Conservation (phyloP, 805 yeast genomes). For the Pichia pseudocactophila region DNA sequence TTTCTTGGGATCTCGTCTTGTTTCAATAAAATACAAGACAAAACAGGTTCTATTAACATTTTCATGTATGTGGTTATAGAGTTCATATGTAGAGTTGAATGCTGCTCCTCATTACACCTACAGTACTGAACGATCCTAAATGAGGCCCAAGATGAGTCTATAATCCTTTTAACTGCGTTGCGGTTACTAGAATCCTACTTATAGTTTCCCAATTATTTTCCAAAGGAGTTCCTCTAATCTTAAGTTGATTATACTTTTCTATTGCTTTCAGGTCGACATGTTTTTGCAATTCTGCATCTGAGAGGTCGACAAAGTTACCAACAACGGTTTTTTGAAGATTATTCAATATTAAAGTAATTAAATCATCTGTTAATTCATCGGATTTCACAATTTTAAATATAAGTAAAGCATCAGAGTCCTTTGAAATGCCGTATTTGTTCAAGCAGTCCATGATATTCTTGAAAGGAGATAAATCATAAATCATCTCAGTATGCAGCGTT, state of each 20-base stretch:
- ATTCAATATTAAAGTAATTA: conserved; percentile 8
- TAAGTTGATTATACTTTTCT: conserved; percentile 21
- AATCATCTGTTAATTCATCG: conserved; percentile 8
- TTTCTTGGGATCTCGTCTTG: too few species aligned
- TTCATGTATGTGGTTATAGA: too few species aligned
- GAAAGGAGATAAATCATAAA: conserved; percentile 60
- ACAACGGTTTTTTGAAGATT: conserved; percentile 19
- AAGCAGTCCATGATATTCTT: conserved; percentile 67
- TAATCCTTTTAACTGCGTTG: conserved; percentile 25
- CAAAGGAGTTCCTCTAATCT: conserved; percentile 7
- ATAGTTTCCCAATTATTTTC: conserved; percentile 15
- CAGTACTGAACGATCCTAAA: too few species aligned
- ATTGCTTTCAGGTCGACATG: conserved; percentile 26
- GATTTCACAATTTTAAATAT: conserved; percentile 39
- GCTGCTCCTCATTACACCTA: too few species aligned
- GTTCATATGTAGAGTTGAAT: too few species aligned
- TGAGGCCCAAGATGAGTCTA: too few species aligned
- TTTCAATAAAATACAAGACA: too few species aligned
- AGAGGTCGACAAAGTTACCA: conserved; percentile 29
- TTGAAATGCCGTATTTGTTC: conserved; percentile 59
- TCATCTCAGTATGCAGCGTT: conserved; percentile 61
- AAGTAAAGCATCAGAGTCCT: conserved; percentile 35
- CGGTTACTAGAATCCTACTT: conserved; percentile 19
- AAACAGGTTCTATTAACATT: too few species aligned
- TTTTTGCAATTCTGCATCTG: conserved; percentile 25